Evolutionary conservation across 2,329 filamentous ascomycete genomes (phyloP).

Genomic region (Xylariaceae sp.): DNA sequence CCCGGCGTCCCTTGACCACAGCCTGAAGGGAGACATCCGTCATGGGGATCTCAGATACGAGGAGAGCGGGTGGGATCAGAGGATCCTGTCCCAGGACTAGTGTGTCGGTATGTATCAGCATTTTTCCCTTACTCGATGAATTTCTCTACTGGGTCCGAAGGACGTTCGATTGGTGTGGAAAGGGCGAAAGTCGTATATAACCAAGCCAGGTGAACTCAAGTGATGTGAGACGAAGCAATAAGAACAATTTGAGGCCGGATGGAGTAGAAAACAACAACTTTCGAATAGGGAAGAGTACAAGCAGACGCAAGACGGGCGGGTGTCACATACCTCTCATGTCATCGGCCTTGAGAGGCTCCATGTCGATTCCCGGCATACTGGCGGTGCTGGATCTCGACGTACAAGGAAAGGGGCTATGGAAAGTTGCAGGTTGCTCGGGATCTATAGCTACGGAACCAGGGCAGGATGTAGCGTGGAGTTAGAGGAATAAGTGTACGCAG

Average conservation of each 20-base stretch:
- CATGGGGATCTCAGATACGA: slow-evolving; percentile 80
- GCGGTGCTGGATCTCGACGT: slow-evolving; percentile 2
- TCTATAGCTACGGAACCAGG: not conserved
- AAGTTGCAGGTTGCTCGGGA: slow-evolving; percentile 1
- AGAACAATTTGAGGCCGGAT: not conserved
- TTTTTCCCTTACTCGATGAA: slow-evolving; percentile 8
- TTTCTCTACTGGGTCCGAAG: too few relatives aligned
- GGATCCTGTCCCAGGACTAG: slow-evolving; percentile 91
- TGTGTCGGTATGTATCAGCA: slow-evolving; percentile 25
- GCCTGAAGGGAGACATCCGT: slow-evolving; percentile 59
- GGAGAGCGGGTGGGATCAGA: slow-evolving; percentile 81
- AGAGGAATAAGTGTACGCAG: too few relatives aligned
- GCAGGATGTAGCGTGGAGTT: not conserved
- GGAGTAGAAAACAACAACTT: not conserved
- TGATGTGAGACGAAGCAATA: not conserved
- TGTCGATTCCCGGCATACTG: slow-evolving; percentile 32
- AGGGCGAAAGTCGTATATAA: too few relatives aligned
- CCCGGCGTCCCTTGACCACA: slow-evolving; percentile 65
- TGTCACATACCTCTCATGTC: slow-evolving; percentile 34
- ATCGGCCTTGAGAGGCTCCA: slow-evolving; percentile 29
- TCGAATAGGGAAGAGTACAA: not conserved
- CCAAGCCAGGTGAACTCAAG: not conserved
- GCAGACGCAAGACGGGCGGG: not conserved
- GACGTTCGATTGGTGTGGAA: too few relatives aligned
- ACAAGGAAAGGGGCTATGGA: slow-evolving; percentile 2